These are phyloP conservation scores for Eucalyptus marginata DNA, from an alignment of 345 rosid genomes.

Conservation along the genomic window DNA sequence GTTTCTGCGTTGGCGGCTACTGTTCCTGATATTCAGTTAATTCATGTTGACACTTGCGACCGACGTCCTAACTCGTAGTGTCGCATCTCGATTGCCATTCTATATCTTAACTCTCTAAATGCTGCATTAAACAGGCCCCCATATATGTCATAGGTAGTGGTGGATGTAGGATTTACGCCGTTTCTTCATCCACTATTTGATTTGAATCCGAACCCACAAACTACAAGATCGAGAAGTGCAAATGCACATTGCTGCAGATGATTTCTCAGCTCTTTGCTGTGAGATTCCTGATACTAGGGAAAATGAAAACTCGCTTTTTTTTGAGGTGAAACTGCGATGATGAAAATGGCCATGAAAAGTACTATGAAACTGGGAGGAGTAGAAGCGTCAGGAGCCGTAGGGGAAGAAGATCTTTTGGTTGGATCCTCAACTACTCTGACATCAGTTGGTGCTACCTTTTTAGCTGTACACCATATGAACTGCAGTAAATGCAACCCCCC, in stretches of 20 bases:
- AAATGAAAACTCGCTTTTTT: neutral
- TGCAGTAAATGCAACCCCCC: neutral
- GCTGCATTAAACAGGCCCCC: neutral
- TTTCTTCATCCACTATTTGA: neutral
- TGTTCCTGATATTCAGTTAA: neutral
- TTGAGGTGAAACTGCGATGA: neutral
- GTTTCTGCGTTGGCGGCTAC: neutral
- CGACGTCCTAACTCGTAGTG: neutral
- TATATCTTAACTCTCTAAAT: neutral
- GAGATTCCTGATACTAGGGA: neutral
- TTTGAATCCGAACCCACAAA: neutral
- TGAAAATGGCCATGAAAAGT: neutral
- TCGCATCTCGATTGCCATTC: neutral
- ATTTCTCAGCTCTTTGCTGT: neutral
- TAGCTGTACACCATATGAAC: neutral
- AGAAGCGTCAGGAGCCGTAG: neutral
- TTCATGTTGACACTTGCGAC: neutral
- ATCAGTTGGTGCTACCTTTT: neutral
- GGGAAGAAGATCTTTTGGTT: neutral
- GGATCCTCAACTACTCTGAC: neutral
- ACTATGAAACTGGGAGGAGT: neutral
- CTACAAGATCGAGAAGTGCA: neutral
- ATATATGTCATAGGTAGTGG: neutral
- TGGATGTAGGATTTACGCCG: neutral
- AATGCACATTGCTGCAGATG: neutral